Conservation (phyloP, 2,329 filamentous ascomycete genomes). For the Pleoardoris graminearum region DNA sequence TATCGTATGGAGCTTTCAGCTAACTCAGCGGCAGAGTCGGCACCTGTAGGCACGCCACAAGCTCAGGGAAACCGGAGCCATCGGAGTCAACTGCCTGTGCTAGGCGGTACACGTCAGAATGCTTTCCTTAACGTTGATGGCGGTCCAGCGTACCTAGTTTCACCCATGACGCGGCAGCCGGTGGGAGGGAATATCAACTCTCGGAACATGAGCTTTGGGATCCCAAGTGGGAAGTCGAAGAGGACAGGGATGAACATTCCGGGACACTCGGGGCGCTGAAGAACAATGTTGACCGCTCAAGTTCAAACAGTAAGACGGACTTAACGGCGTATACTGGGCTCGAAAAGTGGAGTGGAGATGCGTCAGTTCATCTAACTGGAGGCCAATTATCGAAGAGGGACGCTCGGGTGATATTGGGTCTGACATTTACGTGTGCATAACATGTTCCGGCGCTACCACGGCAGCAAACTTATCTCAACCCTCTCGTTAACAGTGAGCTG, state of each 20-base stretch:
- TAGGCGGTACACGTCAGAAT: constrained; percentile 32
- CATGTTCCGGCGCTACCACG: too few relatives aligned
- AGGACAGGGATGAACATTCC: constrained; percentile 17
- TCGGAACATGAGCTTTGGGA: constrained; percentile 28
- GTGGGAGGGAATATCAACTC: constrained; percentile 25
- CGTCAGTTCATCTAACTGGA: too few relatives aligned
- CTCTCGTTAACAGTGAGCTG: too few relatives aligned
- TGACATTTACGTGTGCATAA: too few relatives aligned
- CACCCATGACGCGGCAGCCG: constrained; percentile 40
- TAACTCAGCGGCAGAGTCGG: constrained; percentile 23
- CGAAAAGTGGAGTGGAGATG: too few relatives aligned
- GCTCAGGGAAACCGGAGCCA: constrained; percentile 31
- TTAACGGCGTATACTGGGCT: background rate
- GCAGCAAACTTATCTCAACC: too few relatives aligned
- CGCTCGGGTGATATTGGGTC: too few relatives aligned
- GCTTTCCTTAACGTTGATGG: constrained; percentile 21
- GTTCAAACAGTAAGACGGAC: background rate
- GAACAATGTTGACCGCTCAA: background rate
- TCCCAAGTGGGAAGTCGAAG: constrained; percentile 37
- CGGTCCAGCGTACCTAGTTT: constrained; percentile 30
- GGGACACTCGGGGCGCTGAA: constrained; percentile 21
- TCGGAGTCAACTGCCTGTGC: constrained; percentile 34
- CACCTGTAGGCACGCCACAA: constrained; percentile 31
- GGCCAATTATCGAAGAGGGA: too few relatives aligned
- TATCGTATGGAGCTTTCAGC: background rate